phyloP scores from a whole-genome alignment of 2,329 filamentous ascomycete species.

The Botrytis paeoniae region DNA sequence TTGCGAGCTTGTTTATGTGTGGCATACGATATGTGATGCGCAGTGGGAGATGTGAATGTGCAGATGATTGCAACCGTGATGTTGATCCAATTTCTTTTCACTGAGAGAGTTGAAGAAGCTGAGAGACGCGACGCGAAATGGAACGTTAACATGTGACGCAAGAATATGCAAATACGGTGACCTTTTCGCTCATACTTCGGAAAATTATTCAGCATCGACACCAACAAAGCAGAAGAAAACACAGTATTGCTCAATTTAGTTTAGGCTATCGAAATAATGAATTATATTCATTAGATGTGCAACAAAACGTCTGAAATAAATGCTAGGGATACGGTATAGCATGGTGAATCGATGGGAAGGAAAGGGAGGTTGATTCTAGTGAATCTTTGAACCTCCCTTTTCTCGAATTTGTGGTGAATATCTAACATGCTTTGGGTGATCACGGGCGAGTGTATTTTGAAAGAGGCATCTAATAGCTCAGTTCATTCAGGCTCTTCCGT shows the following conservation, averaged over 20 bases:
- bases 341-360: neutral
- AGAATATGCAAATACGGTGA: neutral
- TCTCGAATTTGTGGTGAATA: neutral
- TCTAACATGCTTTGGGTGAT: neutral
- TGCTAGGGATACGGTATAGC: neutral
- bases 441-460: neutral
- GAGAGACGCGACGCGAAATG: constrained; percentile 16
- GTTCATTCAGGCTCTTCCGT: neutral
- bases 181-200: neutral
- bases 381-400: neutral
- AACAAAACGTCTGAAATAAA: neutral
- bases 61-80: neutral
- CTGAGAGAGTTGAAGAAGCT: neutral
- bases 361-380: neutral
- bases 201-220: neutral
- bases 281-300: neutral
- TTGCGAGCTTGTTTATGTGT: neutral
- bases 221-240: neutral
- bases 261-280: neutral
- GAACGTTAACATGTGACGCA: constrained; percentile 15
- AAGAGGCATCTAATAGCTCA: neutral
- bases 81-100: neutral
- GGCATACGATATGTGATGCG: neutral
- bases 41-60: neutral
- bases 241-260: neutral